Conservation (phyloP, 2,329 filamentous ascomycete genomes). For the Epicoccum nigrum region DNA sequence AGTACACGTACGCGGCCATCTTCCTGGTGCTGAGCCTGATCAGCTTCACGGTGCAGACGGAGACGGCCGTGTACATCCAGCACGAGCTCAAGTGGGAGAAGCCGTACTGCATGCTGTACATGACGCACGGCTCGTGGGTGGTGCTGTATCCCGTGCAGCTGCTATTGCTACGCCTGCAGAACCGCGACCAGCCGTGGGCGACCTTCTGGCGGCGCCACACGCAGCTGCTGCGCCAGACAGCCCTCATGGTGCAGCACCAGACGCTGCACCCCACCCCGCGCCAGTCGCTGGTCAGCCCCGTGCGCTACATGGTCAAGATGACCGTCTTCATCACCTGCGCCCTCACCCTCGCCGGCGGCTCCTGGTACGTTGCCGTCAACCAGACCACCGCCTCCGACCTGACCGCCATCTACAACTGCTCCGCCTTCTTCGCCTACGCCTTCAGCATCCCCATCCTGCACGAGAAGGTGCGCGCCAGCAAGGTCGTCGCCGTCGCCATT, state of each 20-base stretch:
- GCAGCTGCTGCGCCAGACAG: conserved; percentile 67
- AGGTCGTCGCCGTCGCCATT: conserved; percentile 82
- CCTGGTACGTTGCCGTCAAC: conserved; percentile 95
- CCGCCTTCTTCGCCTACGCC: conserved; percentile 96
- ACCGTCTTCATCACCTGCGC: conserved; percentile 84
- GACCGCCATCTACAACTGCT: conserved; percentile 99
- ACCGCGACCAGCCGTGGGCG: conserved; percentile 77
- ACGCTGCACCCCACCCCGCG: conserved; percentile 68
- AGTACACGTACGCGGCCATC: conserved; percentile 84
- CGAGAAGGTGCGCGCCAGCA: conserved; percentile 82
- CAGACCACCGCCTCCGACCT: conserved; percentile 91
- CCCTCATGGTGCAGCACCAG: conserved; percentile 84
- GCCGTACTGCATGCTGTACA: conserved; percentile 99
- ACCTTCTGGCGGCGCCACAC: conserved; percentile 82
- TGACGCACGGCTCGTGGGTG: conserved; percentile 94
- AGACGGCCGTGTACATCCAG: conserved; percentile 94
- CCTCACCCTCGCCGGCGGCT: conserved; percentile 86
- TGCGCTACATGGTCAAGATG: conserved; percentile 77
- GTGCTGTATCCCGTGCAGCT: conserved; percentile 89
- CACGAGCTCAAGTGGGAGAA: conserved; percentile 93
- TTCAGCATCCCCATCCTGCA: conserved; percentile 90
- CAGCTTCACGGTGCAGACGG: conserved; percentile 91
- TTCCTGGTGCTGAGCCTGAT: conserved; percentile 84
- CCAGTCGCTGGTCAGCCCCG: conserved; percentile 57
- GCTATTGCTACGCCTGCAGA: conserved; percentile 77